These are phyloP conservation scores for Aureobasidium sp. DNA, from an alignment of 2,329 filamentous ascomycete species.

Conservation along the genomic window DNA sequence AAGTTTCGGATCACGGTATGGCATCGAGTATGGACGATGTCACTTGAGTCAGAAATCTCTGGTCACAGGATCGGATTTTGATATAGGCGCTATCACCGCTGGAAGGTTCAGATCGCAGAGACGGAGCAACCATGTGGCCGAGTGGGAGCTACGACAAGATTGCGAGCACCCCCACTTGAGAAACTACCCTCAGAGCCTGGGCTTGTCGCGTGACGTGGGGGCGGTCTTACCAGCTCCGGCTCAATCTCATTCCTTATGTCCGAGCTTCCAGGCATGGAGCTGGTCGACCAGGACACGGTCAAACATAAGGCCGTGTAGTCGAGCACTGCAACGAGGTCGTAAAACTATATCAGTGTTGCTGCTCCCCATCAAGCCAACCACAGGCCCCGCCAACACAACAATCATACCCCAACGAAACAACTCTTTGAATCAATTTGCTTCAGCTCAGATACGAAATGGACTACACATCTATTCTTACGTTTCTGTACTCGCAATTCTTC, in stretches of 20 bases:
- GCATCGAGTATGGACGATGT: background rate
- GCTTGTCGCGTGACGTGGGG: background rate
- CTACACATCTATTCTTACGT: slow-evolving; percentile 19
- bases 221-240: background rate
- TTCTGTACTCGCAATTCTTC: slow-evolving; percentile 37
- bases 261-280: background rate
- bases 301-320: background rate
- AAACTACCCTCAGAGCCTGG: background rate
- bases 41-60: background rate
- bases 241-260: background rate
- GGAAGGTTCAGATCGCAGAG: too few species aligned
- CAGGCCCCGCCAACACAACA: background rate
- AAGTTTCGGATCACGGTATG: too few species aligned
- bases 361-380: background rate
- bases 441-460: background rate
- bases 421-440: too few species aligned
- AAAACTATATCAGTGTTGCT: background rate
- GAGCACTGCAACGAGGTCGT: too few species aligned
- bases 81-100: background rate
- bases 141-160: background rate
- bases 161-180: background rate
- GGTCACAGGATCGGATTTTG: background rate
- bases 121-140: slow-evolving; percentile 5
- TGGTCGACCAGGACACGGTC: background rate
- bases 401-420: background rate